Evolutionary conservation across 495 filamentous ascomycete species (phyloP).

Genomic region (Neurospora sp.): DNA sequence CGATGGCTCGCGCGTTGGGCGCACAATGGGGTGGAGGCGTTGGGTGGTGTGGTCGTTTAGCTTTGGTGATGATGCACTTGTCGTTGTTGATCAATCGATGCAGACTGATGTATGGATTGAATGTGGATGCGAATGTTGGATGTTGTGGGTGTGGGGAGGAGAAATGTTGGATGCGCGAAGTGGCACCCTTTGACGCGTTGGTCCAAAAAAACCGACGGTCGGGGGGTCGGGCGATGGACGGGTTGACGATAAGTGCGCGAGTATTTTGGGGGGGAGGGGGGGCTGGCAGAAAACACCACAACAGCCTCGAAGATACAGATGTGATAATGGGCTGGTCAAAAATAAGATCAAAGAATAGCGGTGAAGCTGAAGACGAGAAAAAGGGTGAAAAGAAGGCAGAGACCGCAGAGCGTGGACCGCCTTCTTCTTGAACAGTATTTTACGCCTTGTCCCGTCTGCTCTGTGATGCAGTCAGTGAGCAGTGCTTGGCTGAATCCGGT

Average conservation of each 20-base stretch:
- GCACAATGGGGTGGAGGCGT: not conserved
- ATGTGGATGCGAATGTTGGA: not conserved
- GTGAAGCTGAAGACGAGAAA: not conserved
- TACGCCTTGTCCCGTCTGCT: not conserved
- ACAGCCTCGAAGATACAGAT: not conserved
- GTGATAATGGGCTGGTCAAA: not conserved
- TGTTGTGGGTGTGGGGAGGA: not conserved
- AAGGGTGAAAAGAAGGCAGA: not conserved
- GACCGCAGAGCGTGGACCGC: not conserved
- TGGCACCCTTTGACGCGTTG: not conserved
- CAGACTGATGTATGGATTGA: not conserved
- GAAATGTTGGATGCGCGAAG: not conserved
- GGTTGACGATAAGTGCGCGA: not conserved
- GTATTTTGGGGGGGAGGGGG: not conserved
- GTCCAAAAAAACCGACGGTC: not conserved
- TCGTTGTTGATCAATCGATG: not conserved
- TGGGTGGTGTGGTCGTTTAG: not conserved
- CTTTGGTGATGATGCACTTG: not conserved
- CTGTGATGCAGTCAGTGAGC: not conserved
- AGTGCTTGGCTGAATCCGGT: not conserved
- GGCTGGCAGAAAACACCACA: not conserved
- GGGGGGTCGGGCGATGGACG: not conserved
- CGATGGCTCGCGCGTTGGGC: not conserved
- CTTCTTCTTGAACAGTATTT: not conserved
- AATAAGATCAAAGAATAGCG: not conserved